Evolutionary conservation across 768 basidiomycete species (phyloP).

Genomic region (Auriscalpium vulgare): DNA sequence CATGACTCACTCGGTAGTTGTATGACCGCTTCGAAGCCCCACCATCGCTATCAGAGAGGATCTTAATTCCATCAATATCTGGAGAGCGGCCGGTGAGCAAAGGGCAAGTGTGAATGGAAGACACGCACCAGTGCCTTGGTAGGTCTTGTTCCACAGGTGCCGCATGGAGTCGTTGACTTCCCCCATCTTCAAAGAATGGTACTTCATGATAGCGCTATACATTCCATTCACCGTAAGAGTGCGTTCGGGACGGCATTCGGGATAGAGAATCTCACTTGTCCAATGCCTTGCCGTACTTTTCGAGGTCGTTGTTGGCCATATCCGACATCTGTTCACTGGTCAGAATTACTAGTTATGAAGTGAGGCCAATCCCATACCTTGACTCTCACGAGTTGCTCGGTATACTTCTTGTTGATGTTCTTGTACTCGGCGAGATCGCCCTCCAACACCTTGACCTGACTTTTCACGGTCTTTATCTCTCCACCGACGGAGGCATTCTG

Average conservation of each 20-base stretch:
- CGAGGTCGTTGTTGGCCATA: constrained; percentile 93
- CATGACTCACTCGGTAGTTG: constrained; percentile 78
- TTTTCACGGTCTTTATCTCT: constrained; percentile 67
- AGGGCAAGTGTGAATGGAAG: not conserved
- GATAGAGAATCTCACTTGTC: constrained; percentile 63
- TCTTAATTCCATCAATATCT: constrained; percentile 98
- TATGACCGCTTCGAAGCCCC: constrained; percentile 87
- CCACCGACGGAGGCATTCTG: constrained; percentile 80
- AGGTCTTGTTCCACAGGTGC: constrained; percentile 97
- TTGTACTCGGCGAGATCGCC: constrained; percentile 79
- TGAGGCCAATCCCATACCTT: constrained; percentile 48
- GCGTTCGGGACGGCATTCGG: not conserved
- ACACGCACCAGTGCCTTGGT: constrained; percentile 86
- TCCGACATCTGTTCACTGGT: constrained; percentile 70
- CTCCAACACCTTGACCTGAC: constrained; percentile 58
- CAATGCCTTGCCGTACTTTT: constrained; percentile 95
- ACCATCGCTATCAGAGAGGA: constrained; percentile 89
- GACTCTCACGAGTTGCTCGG: constrained; percentile 87
- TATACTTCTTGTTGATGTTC: constrained; percentile 78
- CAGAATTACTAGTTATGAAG: not conserved
- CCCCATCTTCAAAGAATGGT: constrained; percentile 96
- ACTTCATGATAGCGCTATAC: constrained; percentile 93
- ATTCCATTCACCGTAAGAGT: not conserved
- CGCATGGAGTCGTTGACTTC: constrained; percentile 98
- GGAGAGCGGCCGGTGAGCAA: not conserved